Evolutionary conservation across 306 rosid genomes (phyloP), one percentile per base, ranked within the genome.

Genomic region (Senna tora): DNA sequence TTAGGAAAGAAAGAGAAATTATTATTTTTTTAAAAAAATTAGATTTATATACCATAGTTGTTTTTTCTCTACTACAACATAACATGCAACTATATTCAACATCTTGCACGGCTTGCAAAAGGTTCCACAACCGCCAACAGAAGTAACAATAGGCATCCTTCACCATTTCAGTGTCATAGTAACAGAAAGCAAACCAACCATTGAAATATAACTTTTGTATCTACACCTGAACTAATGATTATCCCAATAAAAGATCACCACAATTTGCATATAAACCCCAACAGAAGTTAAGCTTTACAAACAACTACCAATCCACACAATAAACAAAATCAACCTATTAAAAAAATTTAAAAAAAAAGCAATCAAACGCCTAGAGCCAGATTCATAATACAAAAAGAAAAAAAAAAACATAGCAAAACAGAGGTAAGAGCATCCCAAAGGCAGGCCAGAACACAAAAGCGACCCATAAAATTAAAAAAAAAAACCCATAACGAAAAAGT

Each of bases 321-420:
- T 47, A 46, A 72, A 72, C 20, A 66, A 28, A 12, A 70, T 14
- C 69, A 32, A 59, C 51, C 58, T 13, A 41, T 4, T 16, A 20
- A 43, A 22, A 4, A 69, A 55, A 36, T 34, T 57, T 54, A 1
- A 16, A 12, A 75, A 7, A 39, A 13, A 42, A 74, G 16, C 38
- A 69, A 64, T 61, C 43, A 60, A 59, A 67, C 41, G 68, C 43
- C 39, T 61, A 21, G 4, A 46, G 25, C 25, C 30, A 33, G 14
- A 33, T 22, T 19, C 3, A 25, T 25, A 25, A 25, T 25, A 25
- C n/a, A n/a, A n/a, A n/a, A n/a, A n/a, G n/a, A n/a, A n/a, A n/a
- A n/a, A n/a, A n/a, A n/a, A n/a, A 25, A 25, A 25, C 65, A 74
- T 52, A 38, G 53, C 28, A 39, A 53, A 55, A 61, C 57, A 81